These are phyloP conservation scores for Striga hermonthica DNA, from an alignment of 305 asterid genomes.

Conservation along the genomic window DNA sequence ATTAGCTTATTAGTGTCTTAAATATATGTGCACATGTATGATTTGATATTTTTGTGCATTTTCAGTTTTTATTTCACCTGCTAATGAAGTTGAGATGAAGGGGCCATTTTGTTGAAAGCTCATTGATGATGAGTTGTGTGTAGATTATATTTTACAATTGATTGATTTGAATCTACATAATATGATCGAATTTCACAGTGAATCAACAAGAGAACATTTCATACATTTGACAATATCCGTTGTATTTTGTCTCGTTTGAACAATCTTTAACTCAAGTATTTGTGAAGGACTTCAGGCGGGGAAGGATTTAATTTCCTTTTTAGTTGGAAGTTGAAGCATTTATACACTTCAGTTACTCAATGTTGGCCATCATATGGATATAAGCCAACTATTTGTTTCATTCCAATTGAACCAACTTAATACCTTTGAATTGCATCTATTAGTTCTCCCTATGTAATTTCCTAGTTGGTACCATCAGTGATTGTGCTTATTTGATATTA, in stretches of 20 bases:
- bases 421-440: conserved; percentile 20
- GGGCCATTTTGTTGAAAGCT: neutral
- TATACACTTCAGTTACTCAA: conserved; percentile 13
- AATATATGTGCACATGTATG: neutral
- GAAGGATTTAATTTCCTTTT: conserved; percentile 8
- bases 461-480: conserved; percentile 18
- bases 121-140: conserved; percentile 6
- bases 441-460: conserved; percentile 26
- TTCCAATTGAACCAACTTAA: conserved; percentile 7
- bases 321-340: neutral
- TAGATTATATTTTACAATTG: neutral
- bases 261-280: conserved; percentile 10
- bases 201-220: neutral
- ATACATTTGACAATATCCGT: neutral
- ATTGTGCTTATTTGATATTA: conserved; percentile 26
- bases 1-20: neutral
- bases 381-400: conserved; percentile 10
- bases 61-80: neutral
- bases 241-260: conserved; percentile 11
- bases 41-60: neutral
- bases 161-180: neutral
- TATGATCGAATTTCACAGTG: neutral
- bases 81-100: conserved; percentile 3
- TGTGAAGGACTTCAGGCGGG: conserved; percentile 14
- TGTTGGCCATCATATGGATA: conserved; percentile 13